A percentile compares a stretch with the other conserved stretches of the same genome.
phyloP scores from a whole-genome alignment of 768 basidiomycete species.

The Leccinum subtestaceum region DNA sequence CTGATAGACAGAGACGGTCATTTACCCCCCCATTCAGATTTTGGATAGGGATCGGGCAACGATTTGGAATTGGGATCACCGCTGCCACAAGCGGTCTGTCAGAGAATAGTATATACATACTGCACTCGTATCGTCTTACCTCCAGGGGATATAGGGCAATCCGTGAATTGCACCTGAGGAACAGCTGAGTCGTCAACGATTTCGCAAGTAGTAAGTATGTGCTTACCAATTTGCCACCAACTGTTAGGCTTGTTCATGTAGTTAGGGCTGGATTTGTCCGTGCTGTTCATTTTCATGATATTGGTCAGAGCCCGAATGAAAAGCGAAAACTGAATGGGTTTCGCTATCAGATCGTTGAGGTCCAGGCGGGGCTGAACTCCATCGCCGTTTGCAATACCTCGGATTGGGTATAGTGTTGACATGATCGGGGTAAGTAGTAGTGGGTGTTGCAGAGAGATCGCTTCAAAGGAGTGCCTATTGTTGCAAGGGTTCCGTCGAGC shows the following conservation, averaged over 20 bases:
- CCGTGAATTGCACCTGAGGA: conserved; percentile 17
- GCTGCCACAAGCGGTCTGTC: conserved; percentile 1
- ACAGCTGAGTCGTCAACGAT: not conserved
- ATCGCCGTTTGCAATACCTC: not conserved
- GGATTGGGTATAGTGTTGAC: conserved; percentile 12
- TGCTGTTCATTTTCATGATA: conserved; percentile 4
- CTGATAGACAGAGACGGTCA: not conserved
- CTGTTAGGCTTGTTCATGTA: conserved; percentile 18
- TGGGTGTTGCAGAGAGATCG: not conserved
- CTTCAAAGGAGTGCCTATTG: not conserved
- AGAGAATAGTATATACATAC: too few relatives aligned
- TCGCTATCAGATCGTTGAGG: conserved; percentile 13
- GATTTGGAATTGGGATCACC: too few relatives aligned
- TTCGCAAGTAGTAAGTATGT: too few relatives aligned
- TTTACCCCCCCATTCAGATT: conserved; percentile 10
- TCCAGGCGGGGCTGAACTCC: conserved; percentile 19
- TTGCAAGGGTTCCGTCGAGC: not conserved
- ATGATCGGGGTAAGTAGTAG: conserved; percentile 4
- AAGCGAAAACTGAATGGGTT: conserved; percentile 18
- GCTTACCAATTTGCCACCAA: conserved; percentile 22
- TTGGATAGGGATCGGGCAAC: too few relatives aligned
- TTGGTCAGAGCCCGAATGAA: conserved; percentile 18
- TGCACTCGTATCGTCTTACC: not conserved
- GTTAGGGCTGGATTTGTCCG: not conserved
- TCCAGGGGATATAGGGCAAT: conserved; percentile 15